phyloP scores from a whole-genome alignment of 1,284 basidiomycete species.

The Phellinidium pouzarii region DNA sequence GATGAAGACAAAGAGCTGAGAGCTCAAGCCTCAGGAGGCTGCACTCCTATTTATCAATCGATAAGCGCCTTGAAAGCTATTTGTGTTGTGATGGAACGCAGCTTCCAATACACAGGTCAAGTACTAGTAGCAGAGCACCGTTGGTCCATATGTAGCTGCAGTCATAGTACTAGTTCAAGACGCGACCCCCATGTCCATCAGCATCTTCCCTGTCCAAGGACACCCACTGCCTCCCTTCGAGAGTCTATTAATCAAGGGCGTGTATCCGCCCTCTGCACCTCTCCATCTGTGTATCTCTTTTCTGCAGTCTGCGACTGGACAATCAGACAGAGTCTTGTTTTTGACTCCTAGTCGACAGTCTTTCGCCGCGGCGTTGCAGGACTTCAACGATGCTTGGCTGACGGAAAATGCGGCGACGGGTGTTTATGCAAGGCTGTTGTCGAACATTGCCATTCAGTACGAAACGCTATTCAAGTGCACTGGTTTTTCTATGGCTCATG shows the following conservation, averaged over 20 bases:
- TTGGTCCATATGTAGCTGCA: too few species aligned
- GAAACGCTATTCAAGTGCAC: conserved; percentile 25
- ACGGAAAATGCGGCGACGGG: conserved; percentile 40
- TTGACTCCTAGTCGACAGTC: conserved; percentile 43
- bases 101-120: not conserved
- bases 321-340: conserved; percentile 37
- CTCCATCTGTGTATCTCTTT: conserved; percentile 52
- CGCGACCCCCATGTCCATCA: conserved; percentile 27
- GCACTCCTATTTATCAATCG: not conserved
- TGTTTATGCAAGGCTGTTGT: conserved; percentile 32
- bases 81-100: not conserved
- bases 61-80: not conserved
- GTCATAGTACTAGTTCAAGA: conserved; percentile 17
- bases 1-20: too few species aligned
- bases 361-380: conserved; percentile 36
- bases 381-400: conserved; percentile 53
- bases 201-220: conserved; percentile 34
- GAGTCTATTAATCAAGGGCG: conserved; percentile 46
- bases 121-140: too few species aligned
- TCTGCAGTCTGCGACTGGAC: conserved; percentile 23
- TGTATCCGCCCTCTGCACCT: conserved; percentile 48
- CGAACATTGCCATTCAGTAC: conserved; percentile 49
- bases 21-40: not conserved
- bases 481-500: conserved; percentile 1
- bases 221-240: conserved; percentile 39